Conservation (phyloP, 495 filamentous ascomycete species). For the Penicillium samsonianum region DNA sequence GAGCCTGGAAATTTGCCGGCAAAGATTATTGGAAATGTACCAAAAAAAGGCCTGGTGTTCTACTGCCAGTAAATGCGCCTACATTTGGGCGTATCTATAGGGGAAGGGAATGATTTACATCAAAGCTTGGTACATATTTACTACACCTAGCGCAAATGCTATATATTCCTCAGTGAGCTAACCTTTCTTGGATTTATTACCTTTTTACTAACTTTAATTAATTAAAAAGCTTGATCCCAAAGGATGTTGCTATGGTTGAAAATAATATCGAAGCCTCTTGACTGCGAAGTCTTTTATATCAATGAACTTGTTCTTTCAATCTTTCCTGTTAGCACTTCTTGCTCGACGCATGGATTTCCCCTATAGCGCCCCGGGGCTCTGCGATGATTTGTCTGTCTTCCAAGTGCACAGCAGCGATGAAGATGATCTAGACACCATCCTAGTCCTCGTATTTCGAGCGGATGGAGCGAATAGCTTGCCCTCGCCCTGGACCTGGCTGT, state of each 20-base stretch:
- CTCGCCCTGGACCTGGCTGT: not conserved
- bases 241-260: not conserved
- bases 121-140: not conserved
- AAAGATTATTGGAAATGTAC: not conserved
- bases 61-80: not conserved
- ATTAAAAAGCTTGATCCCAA: not conserved
- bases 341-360: not conserved
- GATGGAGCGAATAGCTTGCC: not conserved
- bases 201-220: not conserved
- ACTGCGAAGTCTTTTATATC: not conserved
- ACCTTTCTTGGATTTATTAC: not conserved
- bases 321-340: not conserved
- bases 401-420: not conserved
- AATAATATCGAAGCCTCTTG: not conserved
- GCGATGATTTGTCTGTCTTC: not conserved
- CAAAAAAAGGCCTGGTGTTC: not conserved
- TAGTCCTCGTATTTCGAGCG: no score
- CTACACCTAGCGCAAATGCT: not conserved
- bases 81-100: not conserved
- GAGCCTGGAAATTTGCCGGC: not conserved
- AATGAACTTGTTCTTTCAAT: not conserved
- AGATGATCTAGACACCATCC: not conserved
- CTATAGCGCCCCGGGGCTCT: not conserved
- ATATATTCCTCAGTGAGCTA: not conserved
- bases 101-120: not conserved